Conservation (phyloP, 805 yeast species). For the Gaillardinia entomophila region DNA sequence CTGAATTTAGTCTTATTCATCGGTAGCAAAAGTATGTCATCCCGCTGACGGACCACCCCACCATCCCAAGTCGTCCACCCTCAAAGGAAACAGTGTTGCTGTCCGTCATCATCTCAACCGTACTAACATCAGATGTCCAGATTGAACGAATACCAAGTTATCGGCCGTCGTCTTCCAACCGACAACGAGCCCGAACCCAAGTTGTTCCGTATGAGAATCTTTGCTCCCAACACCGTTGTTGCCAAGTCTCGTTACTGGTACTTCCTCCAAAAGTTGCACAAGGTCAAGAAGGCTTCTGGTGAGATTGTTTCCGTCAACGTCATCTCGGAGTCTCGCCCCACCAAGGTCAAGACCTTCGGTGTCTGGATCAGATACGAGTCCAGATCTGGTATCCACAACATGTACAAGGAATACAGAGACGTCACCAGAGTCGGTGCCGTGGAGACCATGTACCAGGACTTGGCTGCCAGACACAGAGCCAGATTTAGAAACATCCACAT, state of each 20-base stretch:
- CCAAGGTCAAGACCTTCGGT: conserved; percentile 99
- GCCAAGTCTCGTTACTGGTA: conserved; percentile 99
- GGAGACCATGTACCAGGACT: conserved; percentile 97
- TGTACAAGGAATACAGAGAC: conserved; percentile 99
- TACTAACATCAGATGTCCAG: conserved; percentile 63
- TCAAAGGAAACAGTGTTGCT: too few relatives aligned
- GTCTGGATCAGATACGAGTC: conserved; percentile 99
- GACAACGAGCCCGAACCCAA: conserved; percentile 99
- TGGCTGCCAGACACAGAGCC: conserved; percentile 99
- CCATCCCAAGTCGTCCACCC: too few relatives aligned
- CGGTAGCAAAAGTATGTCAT: neutral
- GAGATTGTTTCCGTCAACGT: conserved; percentile 92
- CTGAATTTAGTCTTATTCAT: neutral
- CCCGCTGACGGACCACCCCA: too few relatives aligned
- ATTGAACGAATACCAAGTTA: conserved; percentile 98
- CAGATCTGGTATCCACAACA: conserved; percentile 99
- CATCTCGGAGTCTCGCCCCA: conserved; percentile 93
- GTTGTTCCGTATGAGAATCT: conserved; percentile 99
- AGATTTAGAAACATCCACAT: conserved; percentile 99
- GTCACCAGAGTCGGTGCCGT: conserved; percentile 99
- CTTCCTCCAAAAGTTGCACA: conserved; percentile 98
- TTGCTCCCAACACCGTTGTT: conserved; percentile 97
- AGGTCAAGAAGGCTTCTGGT: conserved; percentile 99
- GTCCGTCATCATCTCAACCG: neutral
- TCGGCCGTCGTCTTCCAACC: conserved; percentile 99